phyloP scores from a whole-genome alignment of 495 filamentous ascomycete genomes.

The Penicillium antarcticum region DNA sequence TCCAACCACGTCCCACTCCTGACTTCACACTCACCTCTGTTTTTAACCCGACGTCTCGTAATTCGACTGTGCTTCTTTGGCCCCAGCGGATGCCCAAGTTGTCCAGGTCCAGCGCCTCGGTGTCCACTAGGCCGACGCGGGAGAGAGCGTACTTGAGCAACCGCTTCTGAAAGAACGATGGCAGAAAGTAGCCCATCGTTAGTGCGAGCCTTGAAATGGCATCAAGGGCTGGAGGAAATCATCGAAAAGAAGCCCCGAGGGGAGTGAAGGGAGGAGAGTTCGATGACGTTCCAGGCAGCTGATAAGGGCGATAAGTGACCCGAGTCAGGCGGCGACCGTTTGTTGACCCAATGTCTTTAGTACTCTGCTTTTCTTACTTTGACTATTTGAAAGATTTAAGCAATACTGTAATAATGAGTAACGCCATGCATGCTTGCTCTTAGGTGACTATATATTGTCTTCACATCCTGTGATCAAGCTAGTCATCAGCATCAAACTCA shows the following conservation, averaged over 20 bases:
- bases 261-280: conserved; percentile 5
- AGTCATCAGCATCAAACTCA: conserved; percentile 49
- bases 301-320: conserved; percentile 32
- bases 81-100: conserved; percentile 76
- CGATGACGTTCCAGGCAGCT: conserved; percentile 31
- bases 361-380: too few species aligned
- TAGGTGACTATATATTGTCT: not conserved
- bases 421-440: not conserved
- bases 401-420: too few species aligned
- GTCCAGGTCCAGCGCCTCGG: conserved; percentile 72
- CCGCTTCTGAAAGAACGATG: conserved; percentile 77
- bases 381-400: too few species aligned
- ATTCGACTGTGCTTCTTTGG: conserved; percentile 70
- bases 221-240: conserved; percentile 22
- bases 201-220: conserved; percentile 31
- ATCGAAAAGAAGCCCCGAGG: conserved; percentile 15
- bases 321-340: conserved; percentile 36
- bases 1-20: too few species aligned
- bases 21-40: conserved; percentile 53
- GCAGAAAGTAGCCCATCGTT: conserved; percentile 57
- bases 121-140: conserved; percentile 76
- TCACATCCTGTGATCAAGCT: not conserved
- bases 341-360: not conserved
- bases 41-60: conserved; percentile 75
- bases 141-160: conserved; percentile 78